Conservation (phyloP, 2,329 filamentous ascomycete species). For the Trichophyton mentagrophytes region DNA sequence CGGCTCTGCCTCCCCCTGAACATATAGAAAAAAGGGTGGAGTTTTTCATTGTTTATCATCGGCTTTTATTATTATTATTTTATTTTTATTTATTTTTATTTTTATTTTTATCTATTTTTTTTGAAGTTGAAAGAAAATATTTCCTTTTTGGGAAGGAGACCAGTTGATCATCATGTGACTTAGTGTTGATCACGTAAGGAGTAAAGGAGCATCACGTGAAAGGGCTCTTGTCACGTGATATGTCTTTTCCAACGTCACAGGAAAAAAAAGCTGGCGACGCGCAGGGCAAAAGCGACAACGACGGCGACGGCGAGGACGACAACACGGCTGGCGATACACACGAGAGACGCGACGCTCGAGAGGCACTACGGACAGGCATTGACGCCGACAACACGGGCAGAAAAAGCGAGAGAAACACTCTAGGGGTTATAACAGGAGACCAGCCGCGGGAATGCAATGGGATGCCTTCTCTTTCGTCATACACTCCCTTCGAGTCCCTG, state of each 20-base stretch:
- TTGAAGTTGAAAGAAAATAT: neutral
- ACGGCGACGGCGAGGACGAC: neutral
- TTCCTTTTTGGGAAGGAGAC: neutral
- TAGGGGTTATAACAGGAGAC: neutral
- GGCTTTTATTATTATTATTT: neutral
- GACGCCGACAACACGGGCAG: neutral
- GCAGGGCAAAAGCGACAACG: neutral
- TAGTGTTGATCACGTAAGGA: no score
- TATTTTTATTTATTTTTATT: neutral
- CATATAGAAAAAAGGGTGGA: neutral
- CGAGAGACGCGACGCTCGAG: neutral
- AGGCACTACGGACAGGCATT: neutral
- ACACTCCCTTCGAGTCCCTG: conserved; percentile 76
- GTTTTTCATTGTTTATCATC: neutral
- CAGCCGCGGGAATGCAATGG: conserved; percentile 22
- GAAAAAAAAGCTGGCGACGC: neutral
- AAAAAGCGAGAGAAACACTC: neutral
- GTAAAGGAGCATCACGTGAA: no score
- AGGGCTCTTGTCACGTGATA: neutral
- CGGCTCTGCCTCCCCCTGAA: neutral
- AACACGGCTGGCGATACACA: neutral
- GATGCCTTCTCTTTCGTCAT: conserved; percentile 50
- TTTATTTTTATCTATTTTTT: neutral
- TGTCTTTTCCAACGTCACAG: neutral
- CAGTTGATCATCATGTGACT: neutral